Conservation (phyloP, 1,284 basidiomycete genomes). For the Inonotus hispidus region DNA sequence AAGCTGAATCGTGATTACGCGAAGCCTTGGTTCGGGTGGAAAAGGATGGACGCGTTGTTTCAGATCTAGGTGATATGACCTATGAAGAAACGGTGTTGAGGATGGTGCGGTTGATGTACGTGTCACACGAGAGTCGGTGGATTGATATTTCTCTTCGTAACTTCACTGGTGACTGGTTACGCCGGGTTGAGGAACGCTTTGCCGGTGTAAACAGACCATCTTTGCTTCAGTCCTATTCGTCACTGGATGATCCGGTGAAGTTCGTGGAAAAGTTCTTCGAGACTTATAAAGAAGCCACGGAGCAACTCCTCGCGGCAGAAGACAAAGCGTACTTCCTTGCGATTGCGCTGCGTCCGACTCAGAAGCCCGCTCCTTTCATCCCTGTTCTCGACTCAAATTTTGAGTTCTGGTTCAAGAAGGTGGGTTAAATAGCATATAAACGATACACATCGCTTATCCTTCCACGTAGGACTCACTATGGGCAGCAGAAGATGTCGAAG, state of each 20-base stretch:
- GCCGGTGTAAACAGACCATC: constrained; percentile 93
- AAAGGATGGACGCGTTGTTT: constrained; percentile 83
- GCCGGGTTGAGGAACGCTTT: constrained; percentile 95
- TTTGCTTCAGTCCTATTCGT: constrained; percentile 82
- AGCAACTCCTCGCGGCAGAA: constrained; percentile 90
- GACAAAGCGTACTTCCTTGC: constrained; percentile 95
- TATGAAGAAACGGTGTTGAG: constrained; percentile 94
- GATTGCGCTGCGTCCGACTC: constrained; percentile 90
- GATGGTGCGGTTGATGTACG: constrained; percentile 92
- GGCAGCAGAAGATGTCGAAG: constrained; percentile 98
- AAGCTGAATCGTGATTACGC: constrained; percentile 95
- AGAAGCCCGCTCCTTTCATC: constrained; percentile 99
- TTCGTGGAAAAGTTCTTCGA: constrained; percentile 85
- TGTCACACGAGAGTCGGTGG: constrained; percentile 89
- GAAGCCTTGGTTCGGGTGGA: constrained; percentile 96
- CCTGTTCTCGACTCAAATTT: constrained; percentile 92
- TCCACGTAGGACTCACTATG: constrained; percentile 83
- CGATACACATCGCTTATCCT: neutral
- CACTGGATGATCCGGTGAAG: constrained; percentile 76
- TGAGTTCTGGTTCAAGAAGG: constrained; percentile 99
- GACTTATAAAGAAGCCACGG: constrained; percentile 75
- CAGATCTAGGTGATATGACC: constrained; percentile 93
- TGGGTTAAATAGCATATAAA: constrained; percentile 29
- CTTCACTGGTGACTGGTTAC: constrained; percentile 94
- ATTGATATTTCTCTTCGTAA: constrained; percentile 92